phyloP scores from a whole-genome alignment of 2,329 filamentous ascomycete genomes.

The Coniochaeta sp. region DNA sequence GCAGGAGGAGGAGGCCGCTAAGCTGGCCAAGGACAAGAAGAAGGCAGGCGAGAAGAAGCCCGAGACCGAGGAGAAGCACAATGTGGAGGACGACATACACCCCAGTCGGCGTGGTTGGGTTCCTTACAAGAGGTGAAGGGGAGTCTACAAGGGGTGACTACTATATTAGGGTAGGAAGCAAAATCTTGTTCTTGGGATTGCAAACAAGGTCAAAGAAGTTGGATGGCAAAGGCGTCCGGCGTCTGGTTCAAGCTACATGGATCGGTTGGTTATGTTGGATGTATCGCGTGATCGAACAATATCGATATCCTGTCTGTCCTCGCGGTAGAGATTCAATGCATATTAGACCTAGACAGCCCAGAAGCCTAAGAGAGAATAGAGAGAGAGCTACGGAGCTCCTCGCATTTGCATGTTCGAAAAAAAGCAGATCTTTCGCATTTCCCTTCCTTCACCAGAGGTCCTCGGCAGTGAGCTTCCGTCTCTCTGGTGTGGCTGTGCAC shows the following conservation, averaged over 20 bases:
- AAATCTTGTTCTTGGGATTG: not conserved
- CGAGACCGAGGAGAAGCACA: conserved; percentile 17
- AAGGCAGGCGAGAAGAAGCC: conserved; percentile 22
- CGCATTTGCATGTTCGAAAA: not conserved
- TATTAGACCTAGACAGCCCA: not conserved
- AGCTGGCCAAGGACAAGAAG: conserved; percentile 25
- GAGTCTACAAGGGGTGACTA: not conserved
- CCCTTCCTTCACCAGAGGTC: not conserved
- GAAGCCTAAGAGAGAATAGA: not conserved
- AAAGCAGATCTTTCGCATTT: not conserved
- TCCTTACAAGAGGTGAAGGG: conserved; percentile 4
- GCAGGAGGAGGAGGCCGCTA: conserved; percentile 32
- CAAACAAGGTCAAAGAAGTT: not conserved
- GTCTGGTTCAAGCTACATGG: not conserved
- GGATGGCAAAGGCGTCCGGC: not conserved
- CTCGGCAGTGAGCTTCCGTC: not conserved
- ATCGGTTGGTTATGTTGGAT: not conserved
- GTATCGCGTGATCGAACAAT: not conserved
- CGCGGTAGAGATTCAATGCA: not conserved
- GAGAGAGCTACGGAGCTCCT: not conserved
- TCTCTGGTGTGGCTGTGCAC: not conserved
- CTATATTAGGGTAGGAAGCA: not conserved
- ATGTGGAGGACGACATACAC: conserved; percentile 32
- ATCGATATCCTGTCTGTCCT: not conserved
- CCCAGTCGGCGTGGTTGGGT: conserved; percentile 38